Base-by-base conservation (phyloP, 306 rosid genomes). In the Herpetospermum pedunculosum region DNA sequence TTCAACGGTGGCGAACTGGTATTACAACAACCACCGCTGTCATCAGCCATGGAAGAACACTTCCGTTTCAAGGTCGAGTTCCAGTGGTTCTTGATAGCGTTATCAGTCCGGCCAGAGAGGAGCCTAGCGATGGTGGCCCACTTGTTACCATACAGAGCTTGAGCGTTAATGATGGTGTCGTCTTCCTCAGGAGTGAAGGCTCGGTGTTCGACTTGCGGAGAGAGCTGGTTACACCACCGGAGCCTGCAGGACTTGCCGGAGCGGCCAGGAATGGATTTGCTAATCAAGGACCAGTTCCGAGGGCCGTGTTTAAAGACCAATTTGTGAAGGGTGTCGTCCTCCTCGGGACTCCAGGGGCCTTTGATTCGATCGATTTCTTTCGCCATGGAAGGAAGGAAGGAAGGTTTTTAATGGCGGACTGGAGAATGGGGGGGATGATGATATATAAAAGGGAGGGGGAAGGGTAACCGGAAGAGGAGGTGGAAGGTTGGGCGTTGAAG, bases 41-140 rank as follows among this genome's bases (percentile, higher is more conserved):
- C 87, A 5, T 78, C 77, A 49, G 69, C 57, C 58, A 80, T 55
- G 32, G 92, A 78, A 0, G 83, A 32, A 77, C 91, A 89, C 91
- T 91, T 91, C 11, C 99, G 85, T 80, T 94, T 94, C 73, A 94
- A 79, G 13, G 98, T 94, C 0, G 98, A 94, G 88, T 94, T 94
- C 98, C 98, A 94, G 82, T 94, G 99, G 73, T 94, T 94, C 37
- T 94, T 94, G 10, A 94, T 87, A 0, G 99, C 99, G 99, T 94
- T 94, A 69, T 94, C 99, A 16, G 99, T 94, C 52, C 99, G 83
- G 5, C 99, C 97, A 0, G 80, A 78, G 50, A 94, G 88, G 4
- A 94, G 91, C 0, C 99, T 83, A 21, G 99, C 99, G 71, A 94
- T 94, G 5, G 97, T 91, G 25, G 99, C 99, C 99, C 99, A 94